Base-by-base conservation (phyloP, 805 yeast genomes). In the Myxozyma udenii region DNA sequence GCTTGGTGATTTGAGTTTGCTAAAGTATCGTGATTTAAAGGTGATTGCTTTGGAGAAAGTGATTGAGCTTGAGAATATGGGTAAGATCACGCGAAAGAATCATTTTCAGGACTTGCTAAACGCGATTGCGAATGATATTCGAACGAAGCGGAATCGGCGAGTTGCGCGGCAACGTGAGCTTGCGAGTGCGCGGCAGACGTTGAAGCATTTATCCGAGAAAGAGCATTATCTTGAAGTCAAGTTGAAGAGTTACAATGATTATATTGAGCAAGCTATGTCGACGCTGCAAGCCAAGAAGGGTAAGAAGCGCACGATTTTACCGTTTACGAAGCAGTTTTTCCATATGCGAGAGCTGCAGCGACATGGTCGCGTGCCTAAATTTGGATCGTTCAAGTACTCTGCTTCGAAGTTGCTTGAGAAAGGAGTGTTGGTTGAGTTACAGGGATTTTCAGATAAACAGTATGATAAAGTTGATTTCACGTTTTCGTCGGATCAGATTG, bases 41-140 rank as follows among this genome's bases (percentile, higher is more conserved):
- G 83, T 80, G 54, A 70, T 79, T 60, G 84, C 95, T 0, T 69
- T 93, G 32, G 89, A 85, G 60, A 77, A 83, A 51, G 76, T 91
- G 2, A 71, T 89, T 46, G 87, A 87, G 61, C 71, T 93, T 45
- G 97, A 91, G 63, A 66, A 75, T 1, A 68, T 78, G 64, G 89
- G 87, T 1, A 68, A 74, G 36, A 75, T 90, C 6, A 73, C 84
- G 2, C 76, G 95, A 52, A 71, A 75, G 28, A 80, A 87, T 64
- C 80, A 84, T 18, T 87, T 82, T 67, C 98, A 93, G 65, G 81
- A 78, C 21, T 64, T 93, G 12, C 69, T 93, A 52, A 88, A 89
- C 63, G 87, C 86, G 57, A 83, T 93, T 55, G 95, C 96, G 0
- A 70, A 76, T 48, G 97, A 91, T 57, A 87, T 93, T 57, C 63